Base-by-base conservation (phyloP, 2,329 filamentous ascomycete species). In the Bipolaris gigantea region DNA sequence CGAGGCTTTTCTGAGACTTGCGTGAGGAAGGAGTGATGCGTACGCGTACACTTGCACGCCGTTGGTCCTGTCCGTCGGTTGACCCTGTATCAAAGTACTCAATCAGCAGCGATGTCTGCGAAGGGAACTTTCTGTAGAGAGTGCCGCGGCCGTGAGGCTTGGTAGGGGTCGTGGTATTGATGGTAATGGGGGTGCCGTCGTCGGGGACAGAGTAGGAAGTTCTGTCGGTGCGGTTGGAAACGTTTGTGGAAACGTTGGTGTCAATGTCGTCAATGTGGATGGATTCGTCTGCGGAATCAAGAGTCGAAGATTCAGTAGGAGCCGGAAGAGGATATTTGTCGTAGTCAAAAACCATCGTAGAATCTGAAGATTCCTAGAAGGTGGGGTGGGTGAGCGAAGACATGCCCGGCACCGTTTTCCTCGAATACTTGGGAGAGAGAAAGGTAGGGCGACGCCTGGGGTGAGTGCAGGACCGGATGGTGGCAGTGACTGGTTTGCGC, bases 81-180 rank as follows among this genome's bases (percentile, higher is more conserved):
- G 90, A 92, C 59, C 87, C 85, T 63, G 86, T 89, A 77, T 96
- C 92, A 69, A 95, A 97, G 76, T 96, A 96, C 77, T 97, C 92
- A 68, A 97, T 97, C 66, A 97, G 81, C 62, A 97, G 81, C 52
- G 90, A 95, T 34, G 92, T 96, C 78, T 96, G 92, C 41, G 90
- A 96, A 69, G 78, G 75, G 72, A 75, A 81, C 75, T 80, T 80
- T 53, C 83, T 76, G 74, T 73, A 61, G 77, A 81, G 42, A 40
- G 39, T 34, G 44, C 43, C 56, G 77, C 72, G 82, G 73, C 85
- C 87, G 65, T 76, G 85, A 83, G 75, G 89, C 55, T 70, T 71
- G 81, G 70, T 85, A 39, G 93, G 89, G 51, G 69, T 70, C 81
- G 70, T 85, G 40, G 93, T 96, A 71, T 88, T 87, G 73, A 99